These are phyloP conservation scores for Mytilinidion resinicola DNA, from an alignment of 495 filamentous ascomycete species.

Conservation along the genomic window DNA sequence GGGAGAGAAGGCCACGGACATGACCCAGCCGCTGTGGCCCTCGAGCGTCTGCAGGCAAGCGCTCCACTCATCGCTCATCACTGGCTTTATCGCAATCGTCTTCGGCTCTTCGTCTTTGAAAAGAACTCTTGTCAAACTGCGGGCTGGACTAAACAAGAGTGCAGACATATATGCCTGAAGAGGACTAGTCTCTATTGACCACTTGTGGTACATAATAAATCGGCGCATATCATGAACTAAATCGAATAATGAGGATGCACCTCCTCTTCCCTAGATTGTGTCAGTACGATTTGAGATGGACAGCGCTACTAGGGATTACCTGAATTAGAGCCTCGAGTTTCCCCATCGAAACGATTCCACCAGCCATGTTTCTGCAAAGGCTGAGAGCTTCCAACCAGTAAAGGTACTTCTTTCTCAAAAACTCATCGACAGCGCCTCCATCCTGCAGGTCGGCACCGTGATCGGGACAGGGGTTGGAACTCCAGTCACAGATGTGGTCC, in stretches of 20 bases:
- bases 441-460: constrained; percentile 13
- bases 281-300: not conserved
- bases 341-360: constrained; percentile 1
- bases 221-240: constrained; percentile 28
- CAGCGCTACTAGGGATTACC: not conserved
- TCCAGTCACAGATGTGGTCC: not conserved
- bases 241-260: constrained; percentile 5
- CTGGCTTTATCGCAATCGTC: constrained; percentile 11
- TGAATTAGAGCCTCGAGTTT: not conserved
- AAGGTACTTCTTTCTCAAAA: constrained; percentile 41
- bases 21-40: constrained; percentile 5
- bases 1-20: constrained; percentile 21
- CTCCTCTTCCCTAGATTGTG: not conserved
- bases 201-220: constrained; percentile 32
- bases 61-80: constrained; percentile 8
- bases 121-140: constrained; percentile 7
- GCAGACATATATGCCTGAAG: too few species aligned
- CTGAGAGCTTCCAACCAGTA: constrained; percentile 42
- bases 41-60: constrained; percentile 15
- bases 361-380: constrained; percentile 30
- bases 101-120: constrained; percentile 18
- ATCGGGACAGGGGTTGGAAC: constrained; percentile 19
- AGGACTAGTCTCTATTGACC: constrained; percentile 22
- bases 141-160: too few species aligned
- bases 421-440: constrained; percentile 25